These are phyloP conservation scores for Podochytrium sp. DNA, from an alignment of 192 early-diverging fungal species.

Conservation along the genomic window DNA sequence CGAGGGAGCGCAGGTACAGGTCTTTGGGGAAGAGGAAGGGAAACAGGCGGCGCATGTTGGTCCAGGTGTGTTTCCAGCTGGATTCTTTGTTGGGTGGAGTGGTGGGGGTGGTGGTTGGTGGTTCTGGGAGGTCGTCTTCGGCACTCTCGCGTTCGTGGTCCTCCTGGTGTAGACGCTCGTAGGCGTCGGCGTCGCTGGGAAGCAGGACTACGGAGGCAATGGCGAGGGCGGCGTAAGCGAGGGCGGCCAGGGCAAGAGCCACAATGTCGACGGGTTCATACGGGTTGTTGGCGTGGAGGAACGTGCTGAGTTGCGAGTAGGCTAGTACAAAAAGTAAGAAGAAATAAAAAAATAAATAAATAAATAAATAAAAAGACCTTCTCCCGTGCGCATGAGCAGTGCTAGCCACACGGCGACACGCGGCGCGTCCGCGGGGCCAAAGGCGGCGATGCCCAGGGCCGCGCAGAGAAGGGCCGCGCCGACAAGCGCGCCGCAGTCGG, in stretches of 20 bases:
- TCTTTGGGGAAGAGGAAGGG: conserved; percentile 86
- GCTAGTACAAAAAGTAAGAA: background rate
- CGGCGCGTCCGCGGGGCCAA: background rate
- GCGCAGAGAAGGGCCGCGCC: background rate
- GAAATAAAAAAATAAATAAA: background rate
- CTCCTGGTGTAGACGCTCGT: background rate
- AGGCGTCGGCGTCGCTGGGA: background rate
- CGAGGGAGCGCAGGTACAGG: conserved; percentile 62
- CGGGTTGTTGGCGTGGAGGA: too few species aligned
- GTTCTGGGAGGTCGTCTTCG: background rate
- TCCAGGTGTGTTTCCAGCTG: conserved; percentile 30
- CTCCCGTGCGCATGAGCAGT: background rate
- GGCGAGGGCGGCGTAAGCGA: background rate
- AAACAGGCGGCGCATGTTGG: conserved; percentile 60
- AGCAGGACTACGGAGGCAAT: background rate
- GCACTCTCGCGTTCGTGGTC: background rate
- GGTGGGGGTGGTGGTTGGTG: background rate
- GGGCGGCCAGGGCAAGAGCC: background rate
- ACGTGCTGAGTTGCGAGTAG: too few species aligned
- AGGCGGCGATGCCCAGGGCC: background rate
- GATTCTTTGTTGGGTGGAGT: background rate
- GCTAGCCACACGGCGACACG: background rate
- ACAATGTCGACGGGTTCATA: background rate
- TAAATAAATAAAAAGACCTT: background rate
- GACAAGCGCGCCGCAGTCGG: background rate